A percentile compares a stretch with the other conserved stretches of the same genome.
Evolutionary conservation across 2,329 filamentous ascomycete species (phyloP).

Genomic region (Apiospora rasikravindrae): DNA sequence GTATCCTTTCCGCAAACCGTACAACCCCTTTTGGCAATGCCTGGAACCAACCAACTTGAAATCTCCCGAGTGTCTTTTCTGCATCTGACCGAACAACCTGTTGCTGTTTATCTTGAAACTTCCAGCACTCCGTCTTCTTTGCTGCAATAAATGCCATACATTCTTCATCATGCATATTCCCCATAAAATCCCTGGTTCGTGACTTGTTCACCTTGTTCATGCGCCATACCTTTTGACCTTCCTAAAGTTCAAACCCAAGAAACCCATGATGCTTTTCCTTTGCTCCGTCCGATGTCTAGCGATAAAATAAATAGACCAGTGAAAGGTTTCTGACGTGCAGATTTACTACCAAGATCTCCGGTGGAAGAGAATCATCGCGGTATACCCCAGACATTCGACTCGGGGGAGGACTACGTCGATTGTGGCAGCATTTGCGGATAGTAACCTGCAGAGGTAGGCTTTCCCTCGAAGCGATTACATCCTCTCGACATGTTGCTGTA

Average conservation of each 20-base stretch:
- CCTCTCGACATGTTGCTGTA: conserved; percentile 39
- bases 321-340: background rate
- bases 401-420: conserved; percentile 45
- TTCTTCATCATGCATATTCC: conserved; percentile 12
- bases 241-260: conserved; percentile 5
- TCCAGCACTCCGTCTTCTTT: background rate
- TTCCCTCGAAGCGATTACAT: conserved; percentile 60
- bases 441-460: conserved; percentile 55
- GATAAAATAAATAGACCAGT: conserved; percentile 5
- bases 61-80: background rate
- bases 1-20: conserved; percentile 19
- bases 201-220: background rate
- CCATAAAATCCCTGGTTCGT: background rate
- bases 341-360: background rate
- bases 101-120: background rate
- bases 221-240: conserved; percentile 12
- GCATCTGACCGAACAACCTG: background rate
- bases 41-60: background rate
- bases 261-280: conserved; percentile 9
- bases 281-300: conserved; percentile 12
- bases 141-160: background rate
- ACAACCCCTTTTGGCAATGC: background rate
- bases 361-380: background rate
- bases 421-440: conserved; percentile 58
- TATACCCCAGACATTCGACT: background rate